Percentiles rank a stretch among this genome's conserved stretches.
These are phyloP conservation scores for Cyclanthera cordifolia DNA, from an alignment of 306 rosid species.

Conservation along the genomic window DNA sequence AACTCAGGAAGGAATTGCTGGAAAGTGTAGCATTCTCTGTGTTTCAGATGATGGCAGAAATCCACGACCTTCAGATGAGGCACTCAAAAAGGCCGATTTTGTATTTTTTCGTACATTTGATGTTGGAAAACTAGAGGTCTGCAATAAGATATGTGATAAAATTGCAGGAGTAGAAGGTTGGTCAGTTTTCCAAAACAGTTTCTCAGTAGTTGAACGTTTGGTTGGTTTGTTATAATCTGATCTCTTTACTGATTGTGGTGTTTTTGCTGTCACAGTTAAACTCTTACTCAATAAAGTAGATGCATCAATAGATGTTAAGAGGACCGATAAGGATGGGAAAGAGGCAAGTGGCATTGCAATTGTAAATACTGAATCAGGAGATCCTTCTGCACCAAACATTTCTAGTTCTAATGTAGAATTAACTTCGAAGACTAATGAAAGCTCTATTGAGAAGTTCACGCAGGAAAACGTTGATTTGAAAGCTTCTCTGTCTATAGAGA, in stretches of 20 bases:
- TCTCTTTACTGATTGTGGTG: constrained; percentile 22
- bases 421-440: constrained; percentile 16
- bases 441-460: constrained; percentile 14
- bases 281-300: constrained; percentile 45
- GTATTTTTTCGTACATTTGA: constrained; percentile 71
- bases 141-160: constrained; percentile 35
- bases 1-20: constrained; percentile 76
- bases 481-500: constrained; percentile 11
- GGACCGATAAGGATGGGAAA: constrained; percentile 30
- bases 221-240: constrained; percentile 10
- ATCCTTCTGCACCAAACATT: constrained; percentile 19
- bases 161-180: constrained; percentile 59
- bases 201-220: constrained; percentile 8
- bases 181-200: background rate
- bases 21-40: constrained; percentile 75
- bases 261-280: constrained; percentile 59
- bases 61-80: constrained; percentile 42
- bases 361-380: constrained; percentile 22
- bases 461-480: constrained; percentile 25
- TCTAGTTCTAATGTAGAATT: constrained; percentile 17
- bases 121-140: constrained; percentile 26
- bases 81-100: constrained; percentile 49
- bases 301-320: constrained; percentile 23
- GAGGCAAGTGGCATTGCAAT: constrained; percentile 20
- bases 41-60: constrained; percentile 51